Conservation (phyloP, 768 basidiomycete species). For the Artomyces pyxidatus region DNA sequence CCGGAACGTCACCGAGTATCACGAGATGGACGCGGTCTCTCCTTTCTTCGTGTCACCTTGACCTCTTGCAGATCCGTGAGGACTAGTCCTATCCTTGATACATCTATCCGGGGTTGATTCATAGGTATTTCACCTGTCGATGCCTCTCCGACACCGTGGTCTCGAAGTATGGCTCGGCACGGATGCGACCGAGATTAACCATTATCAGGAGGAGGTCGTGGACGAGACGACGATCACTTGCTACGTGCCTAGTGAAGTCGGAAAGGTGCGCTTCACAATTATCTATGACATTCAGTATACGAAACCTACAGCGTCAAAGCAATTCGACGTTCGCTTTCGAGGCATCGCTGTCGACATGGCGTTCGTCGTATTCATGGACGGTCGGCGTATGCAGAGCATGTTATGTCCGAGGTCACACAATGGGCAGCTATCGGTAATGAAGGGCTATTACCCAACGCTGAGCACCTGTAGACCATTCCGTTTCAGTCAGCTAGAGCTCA, state of each 20-base stretch:
- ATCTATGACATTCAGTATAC: not conserved
- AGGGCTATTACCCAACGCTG: not conserved
- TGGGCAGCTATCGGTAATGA: not conserved
- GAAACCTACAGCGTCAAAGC: no score
- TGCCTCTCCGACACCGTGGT: not conserved
- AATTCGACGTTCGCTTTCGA: not conserved
- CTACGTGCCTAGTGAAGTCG: not conserved
- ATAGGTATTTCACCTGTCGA: not conserved
- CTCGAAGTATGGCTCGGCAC: not conserved
- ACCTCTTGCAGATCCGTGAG: no score
- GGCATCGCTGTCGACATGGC: not conserved
- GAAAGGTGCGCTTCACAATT: not conserved
- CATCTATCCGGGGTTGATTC: no score
- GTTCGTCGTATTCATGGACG: not conserved
- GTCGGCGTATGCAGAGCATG: not conserved
- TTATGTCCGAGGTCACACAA: not conserved
- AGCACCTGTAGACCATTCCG: not conserved
- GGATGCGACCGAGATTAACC: not conserved
- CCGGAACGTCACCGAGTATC: no score
- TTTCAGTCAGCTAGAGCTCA: not conserved
- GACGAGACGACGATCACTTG: not conserved
- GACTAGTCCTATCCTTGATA: no score
- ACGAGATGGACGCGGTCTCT: no score
- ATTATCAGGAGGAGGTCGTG: not conserved
- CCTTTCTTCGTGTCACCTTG: no score